Base-by-base conservation (phyloP, 1,284 basidiomycete genomes). In the Xanthoconium separans region DNA sequence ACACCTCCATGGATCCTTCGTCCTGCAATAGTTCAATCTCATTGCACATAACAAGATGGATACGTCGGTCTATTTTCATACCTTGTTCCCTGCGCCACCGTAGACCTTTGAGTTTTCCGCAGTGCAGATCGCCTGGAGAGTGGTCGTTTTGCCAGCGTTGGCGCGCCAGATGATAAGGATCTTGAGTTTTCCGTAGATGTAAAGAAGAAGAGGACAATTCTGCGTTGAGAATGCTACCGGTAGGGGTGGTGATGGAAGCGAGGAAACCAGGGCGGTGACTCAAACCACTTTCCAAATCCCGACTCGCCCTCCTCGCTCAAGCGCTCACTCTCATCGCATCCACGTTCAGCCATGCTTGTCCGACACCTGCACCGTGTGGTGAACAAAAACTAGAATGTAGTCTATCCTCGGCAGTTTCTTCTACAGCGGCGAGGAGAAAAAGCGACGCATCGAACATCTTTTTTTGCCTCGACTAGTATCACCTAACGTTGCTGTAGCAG, bases 341-440 rank as follows among this genome's bases (percentile, higher is more conserved):
- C 13, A 87, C 93, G 1, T 97, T 96, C 74, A 90, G 89, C 51
- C 92, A 95, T 72, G 92, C 91, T 4, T 93, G 89, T 61, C 95
- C 94, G 0, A 95, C 92, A 0, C 82, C 87, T 37, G 93, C 93
- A 1, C 93, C 93, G n/a, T 0, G 95, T 79, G 94, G 95, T 1
- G 94, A 97, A 59, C 77, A 80, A 49, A 85, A 80, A 97, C 59
- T 77, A 80, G 49, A 85, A 80, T 36, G 79, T 90, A 93, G 64
- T 92, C 89, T n/a, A 87, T 93, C 20, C 76, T 95, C 30, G 83
- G 85, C 61, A 74, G 84, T 0, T 90, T 97, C 66, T 88, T 96
- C 69, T 86, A 85, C 13, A 89, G 84, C 4, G 80, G 82, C 0
- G 82, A 89, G 60, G 90, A 94, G 72, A 88, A 89, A 76, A 86